Evolutionary conservation across 768 basidiomycete species (phyloP), one percentile per base, ranked within the genome.

Genomic region (Baorangia bicolor): DNA sequence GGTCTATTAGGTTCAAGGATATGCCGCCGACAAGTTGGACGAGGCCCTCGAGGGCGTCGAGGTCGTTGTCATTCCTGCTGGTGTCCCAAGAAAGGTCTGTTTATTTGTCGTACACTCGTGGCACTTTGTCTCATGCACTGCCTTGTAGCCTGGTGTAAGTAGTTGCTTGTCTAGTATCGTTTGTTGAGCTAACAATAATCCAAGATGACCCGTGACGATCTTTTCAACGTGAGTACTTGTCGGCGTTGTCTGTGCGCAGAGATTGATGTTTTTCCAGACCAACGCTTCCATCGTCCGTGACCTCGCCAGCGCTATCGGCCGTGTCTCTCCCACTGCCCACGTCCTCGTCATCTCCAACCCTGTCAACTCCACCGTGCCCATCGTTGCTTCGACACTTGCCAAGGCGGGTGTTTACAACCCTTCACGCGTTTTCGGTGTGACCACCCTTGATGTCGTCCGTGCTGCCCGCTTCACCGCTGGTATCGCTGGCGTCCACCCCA

Each of bases 261-360:
- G 35, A 18, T 21, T 58, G 41, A 59, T 16, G 43, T 39, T 30
- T 43, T 37, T 12, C 14, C 64, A 94, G 92, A 94, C 94, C 65
- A 98, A 98, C 73, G 96, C 96, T 52, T 94, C 92, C 57, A 98
- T 99, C 69, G 94, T 98, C 68, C 90, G 94, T 52, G 94, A 95
- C 80, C 91, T 99, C 62, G 96, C 96, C 34, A 75, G 87, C 46
- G 88, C 94, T 14, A 82, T 94, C 59, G 91, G 84, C 64, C 90
- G 92, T 57, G 86, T 91, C 55, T 75, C 92, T 37, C 95, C 97
- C 51, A 84, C 87, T 49, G 97, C 97, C n/a, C 86, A 91, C 76
- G 81, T 98, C 68, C 85, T 94, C 63, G 87, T 98, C 76, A 99
- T 99, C 75, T 96, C 95, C 65, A 99, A 99, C 87, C 96, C 96